Evolutionary conservation across 2,329 filamentous ascomycete species (phyloP), one percentile per base, ranked within the genome.

Genomic region (Claviceps monticola): DNA sequence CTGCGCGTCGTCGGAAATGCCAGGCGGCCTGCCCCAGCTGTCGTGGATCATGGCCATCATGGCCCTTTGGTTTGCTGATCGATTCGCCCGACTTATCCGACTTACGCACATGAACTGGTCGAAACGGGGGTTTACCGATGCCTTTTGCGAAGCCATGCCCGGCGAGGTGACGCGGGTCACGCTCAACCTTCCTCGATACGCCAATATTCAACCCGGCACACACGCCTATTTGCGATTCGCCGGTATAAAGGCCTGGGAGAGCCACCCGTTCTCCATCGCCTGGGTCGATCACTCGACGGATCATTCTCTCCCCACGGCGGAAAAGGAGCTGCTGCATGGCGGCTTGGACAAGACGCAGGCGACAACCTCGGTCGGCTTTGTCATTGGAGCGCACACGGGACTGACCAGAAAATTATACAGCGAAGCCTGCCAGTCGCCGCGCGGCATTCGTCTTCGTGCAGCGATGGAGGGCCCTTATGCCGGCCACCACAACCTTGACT

Each of bases 381-480:
- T 97, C 60, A 84, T 96, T 58, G 87, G 88, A 55, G 87, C 89
- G 29, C 86, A 93, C 54, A 90, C 85, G 0, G 91, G 91, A 34
- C 84, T 95, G 70, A 97, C 93, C 7, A 81, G 88, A 61, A 82
- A 82, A 59, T 79, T 97, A 2, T 94, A 81, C 72, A 73, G 86
- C 59, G 80, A 75, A 54, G 88, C 86, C 6, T 71, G 74, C 53
- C 67, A 70, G 34, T 71, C 73, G n/a, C 66, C 68, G 23, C 72
- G 71, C 36, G 74, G 74, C 14, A 71, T 90, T 54, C 74, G 74
- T 11, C 73, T 90, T 51, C 77, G 75, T 53, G 89, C 88, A 37
- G 81, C 86, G 53, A 80, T 94, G 55, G 93, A 97, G 69, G 93
- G 93, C 0, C 91, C 93, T 0, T 97, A 97, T 64, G 84, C 81